Conservation (phyloP, 805 yeast genomes). For the Metschnikowia anglica region DNA sequence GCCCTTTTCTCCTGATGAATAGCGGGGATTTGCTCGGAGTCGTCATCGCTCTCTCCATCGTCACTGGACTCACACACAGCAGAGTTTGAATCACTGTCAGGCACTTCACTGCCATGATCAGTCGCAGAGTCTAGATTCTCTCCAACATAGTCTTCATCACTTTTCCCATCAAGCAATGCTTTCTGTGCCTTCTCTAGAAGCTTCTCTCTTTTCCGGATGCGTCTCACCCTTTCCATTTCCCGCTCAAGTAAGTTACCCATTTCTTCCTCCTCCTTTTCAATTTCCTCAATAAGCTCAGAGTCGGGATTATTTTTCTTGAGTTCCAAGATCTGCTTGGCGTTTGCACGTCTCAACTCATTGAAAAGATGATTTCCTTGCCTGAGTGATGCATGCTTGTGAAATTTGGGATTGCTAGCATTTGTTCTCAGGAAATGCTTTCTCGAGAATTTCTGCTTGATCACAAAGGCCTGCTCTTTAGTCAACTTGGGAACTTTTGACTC, state of each 20-base stretch:
- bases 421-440: slow-evolving; percentile 20
- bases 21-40: slow-evolving; percentile 18
- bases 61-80: not conserved
- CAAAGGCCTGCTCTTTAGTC: slow-evolving; percentile 32
- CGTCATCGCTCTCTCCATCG: slow-evolving; percentile 10
- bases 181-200: slow-evolving; percentile 36
- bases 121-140: slow-evolving; percentile 1
- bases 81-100: slow-evolving; percentile 18
- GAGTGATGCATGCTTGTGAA: slow-evolving; percentile 7
- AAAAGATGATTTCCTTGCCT: slow-evolving; percentile 28
- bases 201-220: slow-evolving; percentile 45
- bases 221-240: slow-evolving; percentile 49
- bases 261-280: slow-evolving; percentile 43
- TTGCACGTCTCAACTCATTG: slow-evolving; percentile 40
- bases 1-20: slow-evolving; percentile 6
- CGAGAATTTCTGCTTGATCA: slow-evolving; percentile 34
- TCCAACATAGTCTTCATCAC: slow-evolving; percentile 18
- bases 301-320: slow-evolving; percentile 24
- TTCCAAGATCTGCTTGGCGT: slow-evolving; percentile 43
- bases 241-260: slow-evolving; percentile 48
- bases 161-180: slow-evolving; percentile 26
- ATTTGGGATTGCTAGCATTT: slow-evolving; percentile 1
- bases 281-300: slow-evolving; percentile 32
- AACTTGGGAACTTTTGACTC: slow-evolving; percentile 29
- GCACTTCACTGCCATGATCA: slow-evolving; percentile 23